phyloP scores from a whole-genome alignment of 768 basidiomycete species.

The Daedaleopsis sinensis region DNA sequence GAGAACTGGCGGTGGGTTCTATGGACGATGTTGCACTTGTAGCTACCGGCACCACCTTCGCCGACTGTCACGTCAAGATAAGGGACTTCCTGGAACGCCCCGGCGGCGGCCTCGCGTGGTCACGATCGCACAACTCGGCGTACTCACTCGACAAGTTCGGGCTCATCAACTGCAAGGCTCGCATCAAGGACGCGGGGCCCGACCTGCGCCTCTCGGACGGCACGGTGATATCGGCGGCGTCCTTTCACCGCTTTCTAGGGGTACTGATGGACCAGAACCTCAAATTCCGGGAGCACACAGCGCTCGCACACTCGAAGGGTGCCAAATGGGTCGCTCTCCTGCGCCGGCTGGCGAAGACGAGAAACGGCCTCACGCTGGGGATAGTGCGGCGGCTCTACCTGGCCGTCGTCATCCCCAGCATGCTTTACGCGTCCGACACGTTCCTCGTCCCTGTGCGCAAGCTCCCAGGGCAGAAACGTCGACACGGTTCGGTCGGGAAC shows the following conservation, averaged over 20 bases:
- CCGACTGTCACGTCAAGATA: background rate
- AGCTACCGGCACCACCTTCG: too few relatives aligned
- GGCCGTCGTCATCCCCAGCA: slow-evolving; percentile 28
- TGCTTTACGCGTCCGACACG: slow-evolving; percentile 31
- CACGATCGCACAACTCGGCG: slow-evolving; percentile 27
- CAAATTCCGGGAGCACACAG: slow-evolving; percentile 25
- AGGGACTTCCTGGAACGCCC: slow-evolving; percentile 17
- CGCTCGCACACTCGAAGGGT: slow-evolving; percentile 25
- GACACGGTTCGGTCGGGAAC: background rate
- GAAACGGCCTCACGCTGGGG: slow-evolving; percentile 22
- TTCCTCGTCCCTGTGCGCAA: background rate
- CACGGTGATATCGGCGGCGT: slow-evolving; percentile 17
- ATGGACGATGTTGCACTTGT: too few relatives aligned
- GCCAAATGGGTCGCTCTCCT: slow-evolving; percentile 21
- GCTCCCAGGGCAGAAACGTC: background rate
- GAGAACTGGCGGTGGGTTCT: too few relatives aligned
- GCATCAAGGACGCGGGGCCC: too few relatives aligned
- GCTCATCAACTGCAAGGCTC: slow-evolving; percentile 7
- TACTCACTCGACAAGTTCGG: slow-evolving; percentile 28
- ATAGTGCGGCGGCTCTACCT: slow-evolving; percentile 29
- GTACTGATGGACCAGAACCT: slow-evolving; percentile 35
- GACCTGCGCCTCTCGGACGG: slow-evolving; percentile 11
- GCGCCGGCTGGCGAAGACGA: slow-evolving; percentile 21
- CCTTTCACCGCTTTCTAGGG: slow-evolving; percentile 34
- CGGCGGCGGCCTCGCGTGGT: slow-evolving; percentile 33